phyloP scores from a whole-genome alignment of 2,329 filamentous ascomycete genomes.

The Monilinia vaccinii-corymbosi region DNA sequence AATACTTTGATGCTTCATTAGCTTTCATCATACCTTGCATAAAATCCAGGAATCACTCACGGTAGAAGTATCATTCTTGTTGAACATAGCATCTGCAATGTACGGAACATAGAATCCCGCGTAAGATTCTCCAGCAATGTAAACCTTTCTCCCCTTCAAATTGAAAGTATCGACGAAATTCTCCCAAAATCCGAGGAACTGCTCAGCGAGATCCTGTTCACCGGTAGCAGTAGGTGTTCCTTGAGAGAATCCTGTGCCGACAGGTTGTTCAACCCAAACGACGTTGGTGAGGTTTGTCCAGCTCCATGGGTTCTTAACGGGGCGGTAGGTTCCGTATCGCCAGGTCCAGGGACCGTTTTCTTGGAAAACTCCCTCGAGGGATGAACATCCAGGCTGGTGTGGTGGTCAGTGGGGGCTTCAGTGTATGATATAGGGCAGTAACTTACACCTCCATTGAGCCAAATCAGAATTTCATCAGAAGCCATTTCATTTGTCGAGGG shows the following conservation, averaged over 20 bases:
- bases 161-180: slow-evolving; percentile 65
- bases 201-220: slow-evolving; percentile 57
- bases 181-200: slow-evolving; percentile 72
- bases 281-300: slow-evolving; percentile 28
- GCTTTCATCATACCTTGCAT: not conserved
- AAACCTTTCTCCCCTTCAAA: slow-evolving; percentile 60
- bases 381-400: slow-evolving; percentile 38
- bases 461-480: slow-evolving; percentile 52
- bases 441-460: slow-evolving; percentile 37
- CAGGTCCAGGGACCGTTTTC: slow-evolving; percentile 70
- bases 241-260: slow-evolving; percentile 26
- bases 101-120: slow-evolving; percentile 62
- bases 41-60: slow-evolving; percentile 10
- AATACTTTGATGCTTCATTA: slow-evolving; percentile 42
- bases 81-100: slow-evolving; percentile 64
- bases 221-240: slow-evolving; percentile 49
- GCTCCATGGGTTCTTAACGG: slow-evolving; percentile 24
- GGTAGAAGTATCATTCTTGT: slow-evolving; percentile 38
- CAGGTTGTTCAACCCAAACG: slow-evolving; percentile 28
- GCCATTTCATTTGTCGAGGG: slow-evolving; percentile 43
- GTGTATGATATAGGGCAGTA: not conserved
- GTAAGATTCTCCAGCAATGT: slow-evolving; percentile 65
- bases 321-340: slow-evolving; percentile 57
- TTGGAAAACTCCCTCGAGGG: slow-evolving; percentile 60
- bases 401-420: not conserved